A percentile compares a stretch with the other conserved stretches of the same genome.
phyloP scores from a whole-genome alignment of 306 rosid species.

The Inga leiocalycina region DNA sequence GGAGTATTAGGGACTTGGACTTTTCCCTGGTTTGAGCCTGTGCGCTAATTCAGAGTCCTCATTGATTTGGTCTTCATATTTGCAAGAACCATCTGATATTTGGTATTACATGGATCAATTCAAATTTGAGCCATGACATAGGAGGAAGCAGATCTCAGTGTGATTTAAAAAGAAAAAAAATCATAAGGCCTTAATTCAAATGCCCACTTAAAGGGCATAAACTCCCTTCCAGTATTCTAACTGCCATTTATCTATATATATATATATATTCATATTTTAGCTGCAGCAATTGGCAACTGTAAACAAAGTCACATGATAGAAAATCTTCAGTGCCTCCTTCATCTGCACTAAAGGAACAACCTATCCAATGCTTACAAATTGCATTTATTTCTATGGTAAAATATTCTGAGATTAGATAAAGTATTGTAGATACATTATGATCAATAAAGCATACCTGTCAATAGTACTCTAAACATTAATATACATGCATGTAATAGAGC shows the following conservation, averaged over 20 bases:
- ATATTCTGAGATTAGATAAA: conserved; percentile 8
- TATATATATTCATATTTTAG: neutral
- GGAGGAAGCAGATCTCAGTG: neutral
- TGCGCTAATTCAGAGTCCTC: neutral
- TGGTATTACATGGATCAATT: neutral
- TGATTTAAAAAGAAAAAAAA: neutral
- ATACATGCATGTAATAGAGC: neutral
- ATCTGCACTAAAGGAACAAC: conserved; percentile 14
- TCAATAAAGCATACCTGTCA: conserved; percentile 16
- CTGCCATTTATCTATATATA: neutral
- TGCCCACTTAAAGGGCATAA: neutral
- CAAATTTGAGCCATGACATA: neutral
- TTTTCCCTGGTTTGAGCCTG: neutral
- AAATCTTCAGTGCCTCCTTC: conserved; percentile 18
- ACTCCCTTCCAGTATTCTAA: neutral
- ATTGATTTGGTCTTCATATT: neutral
- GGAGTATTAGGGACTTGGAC: neutral
- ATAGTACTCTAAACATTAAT: neutral
- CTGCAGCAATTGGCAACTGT: conserved; percentile 4
- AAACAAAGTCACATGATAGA: neutral
- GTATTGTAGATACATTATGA: neutral
- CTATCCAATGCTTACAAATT: conserved; percentile 17
- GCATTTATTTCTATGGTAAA: neutral
- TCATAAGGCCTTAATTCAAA: neutral
- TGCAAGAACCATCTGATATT: neutral